Evolutionary conservation across 139 green algal genomes (phyloP).

Genomic region (Ostreobium quekettii): DNA sequence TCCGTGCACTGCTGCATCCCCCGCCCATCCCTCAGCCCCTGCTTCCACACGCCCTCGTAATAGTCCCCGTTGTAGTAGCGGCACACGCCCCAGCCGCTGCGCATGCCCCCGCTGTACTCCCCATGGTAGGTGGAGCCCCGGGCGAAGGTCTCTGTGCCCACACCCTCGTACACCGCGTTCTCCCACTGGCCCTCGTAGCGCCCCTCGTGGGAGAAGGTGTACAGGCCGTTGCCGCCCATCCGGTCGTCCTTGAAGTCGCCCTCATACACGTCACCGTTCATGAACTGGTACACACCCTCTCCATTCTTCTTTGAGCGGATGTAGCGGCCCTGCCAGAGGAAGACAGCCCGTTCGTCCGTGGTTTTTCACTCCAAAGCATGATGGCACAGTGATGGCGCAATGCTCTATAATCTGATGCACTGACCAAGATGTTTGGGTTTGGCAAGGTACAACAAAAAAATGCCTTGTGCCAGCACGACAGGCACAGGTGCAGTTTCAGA

Average conservation of each 20-base stretch:
- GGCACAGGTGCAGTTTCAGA: too few relatives aligned
- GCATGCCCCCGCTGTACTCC: conserved; percentile 37
- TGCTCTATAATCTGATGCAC: too few relatives aligned
- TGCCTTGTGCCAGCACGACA: too few relatives aligned
- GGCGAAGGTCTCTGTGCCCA: conserved; percentile 53
- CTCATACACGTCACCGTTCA: conserved; percentile 57
- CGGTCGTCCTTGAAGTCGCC: conserved; percentile 55
- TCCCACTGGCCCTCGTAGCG: conserved; percentile 46
- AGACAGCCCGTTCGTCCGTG: too few relatives aligned
- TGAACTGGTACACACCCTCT: conserved; percentile 55
- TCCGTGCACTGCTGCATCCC: conserved; percentile 70
- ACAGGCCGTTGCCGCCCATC: conserved; percentile 56
- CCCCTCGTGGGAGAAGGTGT: conserved; percentile 52
- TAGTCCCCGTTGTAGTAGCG: conserved; percentile 63
- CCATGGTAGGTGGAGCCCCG: conserved; percentile 52
- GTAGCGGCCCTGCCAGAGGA: conserved; percentile 41
- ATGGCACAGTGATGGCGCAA: too few relatives aligned
- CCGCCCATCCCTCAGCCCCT: conserved; percentile 42
- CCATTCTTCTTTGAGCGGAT: conserved; percentile 44
- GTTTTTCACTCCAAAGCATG: too few relatives aligned
- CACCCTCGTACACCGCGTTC: conserved; percentile 45
- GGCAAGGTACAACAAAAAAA: too few relatives aligned
- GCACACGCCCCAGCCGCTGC: conserved; percentile 50
- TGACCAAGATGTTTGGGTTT: too few relatives aligned
- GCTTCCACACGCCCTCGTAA: conserved; percentile 53